Evolutionary conservation across 768 basidiomycete species (phyloP).

Genomic region (Pleurotus tuber-regium): DNA sequence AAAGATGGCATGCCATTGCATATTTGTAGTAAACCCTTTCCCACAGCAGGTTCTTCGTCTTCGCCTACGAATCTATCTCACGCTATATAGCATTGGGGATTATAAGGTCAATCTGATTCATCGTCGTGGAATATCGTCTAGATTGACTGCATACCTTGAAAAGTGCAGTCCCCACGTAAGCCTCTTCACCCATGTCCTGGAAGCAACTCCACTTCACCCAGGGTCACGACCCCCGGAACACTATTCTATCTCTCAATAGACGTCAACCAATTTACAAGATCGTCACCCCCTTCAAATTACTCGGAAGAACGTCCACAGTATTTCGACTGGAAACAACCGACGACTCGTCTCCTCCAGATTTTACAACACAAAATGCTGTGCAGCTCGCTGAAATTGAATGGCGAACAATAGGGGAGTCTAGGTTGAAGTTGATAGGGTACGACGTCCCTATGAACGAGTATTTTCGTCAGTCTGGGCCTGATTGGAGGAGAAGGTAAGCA

Average conservation of each 20-base stretch:
- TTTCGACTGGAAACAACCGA: conserved; percentile 9
- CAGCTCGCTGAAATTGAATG: conserved; percentile 33
- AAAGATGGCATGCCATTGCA: no score
- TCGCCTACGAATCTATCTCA: no score
- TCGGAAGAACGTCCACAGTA: conserved; percentile 6
- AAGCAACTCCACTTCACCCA: neutral
- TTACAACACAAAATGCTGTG: conserved; percentile 25
- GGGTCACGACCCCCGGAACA: conserved; percentile 15
- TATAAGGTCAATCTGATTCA: no score
- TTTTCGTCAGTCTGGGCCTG: conserved; percentile 17
- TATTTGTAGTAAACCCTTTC: no score
- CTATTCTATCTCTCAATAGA: conserved; percentile 18
- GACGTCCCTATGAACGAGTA: conserved; percentile 24
- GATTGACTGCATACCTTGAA: no score
- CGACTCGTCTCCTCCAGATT: no score
- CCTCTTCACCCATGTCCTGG: no score
- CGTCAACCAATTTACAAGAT: conserved; percentile 19
- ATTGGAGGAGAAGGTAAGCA: conserved; percentile 14
- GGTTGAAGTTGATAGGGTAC: conserved; percentile 24
- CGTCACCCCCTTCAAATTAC: conserved; percentile 22
- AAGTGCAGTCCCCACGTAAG: no score
- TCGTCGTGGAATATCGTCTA: no score
- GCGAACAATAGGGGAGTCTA: conserved; percentile 24
- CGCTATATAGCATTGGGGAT: no score
- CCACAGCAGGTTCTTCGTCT: no score